Evolutionary conservation across 805 yeast species (phyloP), one percentile per base, ranked within the genome.

Genomic region (Kodamaea sagamina): DNA sequence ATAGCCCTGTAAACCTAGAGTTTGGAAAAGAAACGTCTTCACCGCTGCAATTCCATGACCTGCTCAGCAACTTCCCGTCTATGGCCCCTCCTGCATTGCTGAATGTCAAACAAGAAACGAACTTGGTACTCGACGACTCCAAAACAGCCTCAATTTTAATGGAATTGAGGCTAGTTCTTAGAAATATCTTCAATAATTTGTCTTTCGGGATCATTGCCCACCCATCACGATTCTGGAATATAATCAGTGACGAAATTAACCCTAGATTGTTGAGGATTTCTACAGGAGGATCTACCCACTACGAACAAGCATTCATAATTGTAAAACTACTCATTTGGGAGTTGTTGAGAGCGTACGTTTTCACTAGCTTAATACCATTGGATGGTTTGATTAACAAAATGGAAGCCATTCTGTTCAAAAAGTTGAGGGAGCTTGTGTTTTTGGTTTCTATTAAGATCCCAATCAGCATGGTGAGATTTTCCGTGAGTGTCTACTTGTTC

Each of bases 381-480:
- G 31, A 15, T 9, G 32, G 32, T 3, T 19, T 42, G 17, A 13
- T 36, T 3, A 25, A 24, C 8, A 28, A 21, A 13, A n/a, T 46
- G 19, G 42, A 38, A 6, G 18, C n/a, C 42, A 15, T 35, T 36
- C 18, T 55, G 58, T 13, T 53, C 10, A 36, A 35, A 24, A 42
- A 40, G 16, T n/a, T 43, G 6, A 38, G 32, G 15, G 34, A 29
- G 12, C 37, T 48, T 17, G n/a, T 40, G 5, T 10, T 52, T 19
- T 26, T 51, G 18, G 29, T 47, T 7, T 32, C 37, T 7, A 15
- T 51, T 3, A 41, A 47, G 26, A 31, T 61, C 2, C 67, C 64
- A 2, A 47, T 48, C 19, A 50, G 54, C 37, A 19, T 48, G 7
- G 10, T 48, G 4, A 34, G 53, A 6, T 24, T 49, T 10, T 47